Percentiles rank a stretch among this genome's conserved stretches.
Evolutionary conservation across 2,329 filamentous ascomycete genomes (phyloP).

Genomic region (Penicillium sp.): DNA sequence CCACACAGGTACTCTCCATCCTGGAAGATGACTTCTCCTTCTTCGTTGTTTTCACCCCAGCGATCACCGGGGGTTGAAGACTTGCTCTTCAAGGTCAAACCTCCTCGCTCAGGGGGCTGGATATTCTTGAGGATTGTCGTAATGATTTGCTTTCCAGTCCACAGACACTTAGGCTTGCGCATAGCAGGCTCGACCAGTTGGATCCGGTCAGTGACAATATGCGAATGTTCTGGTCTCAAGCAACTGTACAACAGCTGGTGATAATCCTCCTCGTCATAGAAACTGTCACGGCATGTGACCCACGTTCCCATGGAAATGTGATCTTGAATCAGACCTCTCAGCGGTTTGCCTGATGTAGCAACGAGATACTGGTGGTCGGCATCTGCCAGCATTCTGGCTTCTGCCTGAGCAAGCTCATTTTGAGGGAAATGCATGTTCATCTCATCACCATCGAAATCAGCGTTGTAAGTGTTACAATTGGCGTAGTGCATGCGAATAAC

Average conservation of each 20-base stretch:
- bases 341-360: constrained; percentile 85
- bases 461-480: constrained; percentile 99
- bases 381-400: constrained; percentile 89
- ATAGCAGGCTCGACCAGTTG: constrained; percentile 77
- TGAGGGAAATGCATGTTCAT: constrained; percentile 99
- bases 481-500: constrained; percentile 99
- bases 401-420: constrained; percentile 88
- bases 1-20: constrained; percentile 85
- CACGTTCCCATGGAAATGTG: constrained; percentile 93
- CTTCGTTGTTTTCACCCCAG: constrained; percentile 71
- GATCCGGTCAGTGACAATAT: constrained; percentile 79
- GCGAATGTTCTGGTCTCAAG: constrained; percentile 82
- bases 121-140: constrained; percentile 93
- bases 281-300: constrained; percentile 85
- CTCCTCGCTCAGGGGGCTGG: constrained; percentile 70
- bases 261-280: constrained; percentile 84
- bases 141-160: constrained; percentile 96
- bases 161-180: constrained; percentile 74
- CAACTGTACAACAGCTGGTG: constrained; percentile 92
- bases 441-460: constrained; percentile 98
- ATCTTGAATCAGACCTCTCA: constrained; percentile 96
- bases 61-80: constrained; percentile 73
- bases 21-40: constrained; percentile 76
- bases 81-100: constrained; percentile 75
- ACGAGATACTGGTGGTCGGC: constrained; percentile 97